Evolutionary conservation across 2,329 filamentous ascomycete species (phyloP), one percentile per base, ranked within the genome.

Genomic region (Aspergillus persii): DNA sequence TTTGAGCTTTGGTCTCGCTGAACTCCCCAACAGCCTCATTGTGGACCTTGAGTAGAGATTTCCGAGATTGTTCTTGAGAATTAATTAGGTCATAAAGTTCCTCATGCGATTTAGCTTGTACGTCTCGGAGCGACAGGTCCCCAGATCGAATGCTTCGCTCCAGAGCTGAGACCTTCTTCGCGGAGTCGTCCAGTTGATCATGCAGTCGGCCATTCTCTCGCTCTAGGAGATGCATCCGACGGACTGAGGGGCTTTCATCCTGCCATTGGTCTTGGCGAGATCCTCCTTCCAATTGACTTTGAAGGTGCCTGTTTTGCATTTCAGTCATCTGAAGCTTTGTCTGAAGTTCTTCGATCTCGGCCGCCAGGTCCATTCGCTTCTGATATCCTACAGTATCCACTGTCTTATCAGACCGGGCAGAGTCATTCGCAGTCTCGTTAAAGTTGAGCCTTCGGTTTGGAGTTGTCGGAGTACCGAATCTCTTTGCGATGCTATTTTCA

Each of bases 221-320:
- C 76, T 98, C 94, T 4, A 98, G 84, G 77, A 97, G 94, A 71
- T 96, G 90, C 69, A 96, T 89, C 15, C 95, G 88, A 56, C 89
- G 85, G 51, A 90, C 74, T 1, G 91, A 94, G 1, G 91, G 91
- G 66, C 88, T 94, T 49, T 95, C 88, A 46, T 94, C 89, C 58
- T 86, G 80, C 73, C 81, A 86, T 39, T 79, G 75, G 58, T 90
- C 88, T 27, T 83, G 83, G 5, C 77, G 78, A 3, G 88, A 86
- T 0, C 86, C 87, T 8, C 79, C 79, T 44, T 94, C 90, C 47
- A 97, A 80, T 71, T 97, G 92, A 70, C 86, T 92, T 71, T 96
- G 91, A 5, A 98, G 85, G 69, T 98, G 93, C 36, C 90, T 88
- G 76, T 96, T 97, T 68, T 96, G 91, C 91, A 98, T 96, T 75